phyloP scores from a whole-genome alignment of 352 stramenopile genomes.

The Hyaloperonospora brassicae region DNA sequence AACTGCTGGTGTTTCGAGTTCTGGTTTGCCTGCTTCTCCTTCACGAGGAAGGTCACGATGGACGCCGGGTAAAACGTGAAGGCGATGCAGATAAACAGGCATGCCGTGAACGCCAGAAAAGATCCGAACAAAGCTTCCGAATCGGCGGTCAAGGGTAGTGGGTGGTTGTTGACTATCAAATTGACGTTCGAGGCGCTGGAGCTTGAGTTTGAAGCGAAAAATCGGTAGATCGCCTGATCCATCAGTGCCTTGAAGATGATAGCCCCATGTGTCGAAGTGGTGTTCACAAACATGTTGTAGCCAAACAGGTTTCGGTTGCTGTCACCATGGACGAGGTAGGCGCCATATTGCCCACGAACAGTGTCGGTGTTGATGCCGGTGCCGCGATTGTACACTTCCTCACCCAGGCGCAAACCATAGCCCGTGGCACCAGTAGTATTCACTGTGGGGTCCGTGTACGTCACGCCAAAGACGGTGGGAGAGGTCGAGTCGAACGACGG shows the following conservation, averaged over 20 bases:
- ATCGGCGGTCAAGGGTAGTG: slow-evolving; percentile 38
- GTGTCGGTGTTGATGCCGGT: slow-evolving; percentile 20
- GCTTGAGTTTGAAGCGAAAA: slow-evolving; percentile 33
- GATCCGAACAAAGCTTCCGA: slow-evolving; percentile 42
- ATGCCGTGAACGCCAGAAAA: slow-evolving; percentile 64
- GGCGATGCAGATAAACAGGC: slow-evolving; percentile 84
- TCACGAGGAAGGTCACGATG: slow-evolving; percentile 93
- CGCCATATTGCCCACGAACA: slow-evolving; percentile 39
- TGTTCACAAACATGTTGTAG: slow-evolving; percentile 69
- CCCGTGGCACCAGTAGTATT: slow-evolving; percentile 41
- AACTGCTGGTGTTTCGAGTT: slow-evolving; percentile 96
- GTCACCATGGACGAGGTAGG: slow-evolving; percentile 41
- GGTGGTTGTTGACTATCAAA: slow-evolving; percentile 46
- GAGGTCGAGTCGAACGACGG: slow-evolving; percentile 30
- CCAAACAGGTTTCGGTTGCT: slow-evolving; percentile 36
- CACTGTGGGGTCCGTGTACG: slow-evolving; percentile 40
- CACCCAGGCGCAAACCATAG: slow-evolving; percentile 33
- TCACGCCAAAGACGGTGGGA: slow-evolving; percentile 48
- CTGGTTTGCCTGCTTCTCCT: slow-evolving; percentile 84
- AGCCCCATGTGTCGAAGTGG: slow-evolving; percentile 37
- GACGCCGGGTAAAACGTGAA: slow-evolving; percentile 89
- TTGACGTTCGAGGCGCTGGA: slow-evolving; percentile 17
- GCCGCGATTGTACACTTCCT: slow-evolving; percentile 46
- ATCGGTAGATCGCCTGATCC: slow-evolving; percentile 53
- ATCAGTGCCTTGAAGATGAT: slow-evolving; percentile 59